Percentiles rank a stretch among this genome's conserved stretches.
phyloP scores from a whole-genome alignment of 352 stramenopile genomes.

The Phytophthora melonis region DNA sequence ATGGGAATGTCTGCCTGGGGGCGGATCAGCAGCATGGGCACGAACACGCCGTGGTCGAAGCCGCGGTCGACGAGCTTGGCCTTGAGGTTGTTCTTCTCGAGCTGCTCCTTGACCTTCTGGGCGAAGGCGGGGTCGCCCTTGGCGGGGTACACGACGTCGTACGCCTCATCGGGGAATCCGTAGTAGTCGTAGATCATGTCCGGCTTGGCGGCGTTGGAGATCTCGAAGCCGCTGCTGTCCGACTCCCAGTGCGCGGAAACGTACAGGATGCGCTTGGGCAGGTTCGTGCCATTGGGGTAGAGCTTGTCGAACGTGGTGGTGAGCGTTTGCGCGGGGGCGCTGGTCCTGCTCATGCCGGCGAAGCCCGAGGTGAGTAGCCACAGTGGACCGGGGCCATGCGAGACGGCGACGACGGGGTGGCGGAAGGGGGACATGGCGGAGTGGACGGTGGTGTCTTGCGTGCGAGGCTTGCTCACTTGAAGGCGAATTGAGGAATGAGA shows the following conservation, averaged over 20 bases:
- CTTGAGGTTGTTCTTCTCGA: conserved; percentile 44
- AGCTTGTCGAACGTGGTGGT: conserved; percentile 30
- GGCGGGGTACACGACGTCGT: conserved; percentile 80
- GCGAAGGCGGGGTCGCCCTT: conserved; percentile 53
- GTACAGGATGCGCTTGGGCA: conserved; percentile 72
- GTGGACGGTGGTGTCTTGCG: neutral
- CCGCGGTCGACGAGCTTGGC: conserved; percentile 53
- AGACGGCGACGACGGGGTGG: conserved; percentile 8
- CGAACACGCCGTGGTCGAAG: conserved; percentile 92
- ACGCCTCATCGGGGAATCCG: conserved; percentile 82
- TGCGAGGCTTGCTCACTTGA: neutral
- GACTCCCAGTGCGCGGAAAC: conserved; percentile 85
- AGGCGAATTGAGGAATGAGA: neutral
- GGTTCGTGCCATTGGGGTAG: conserved; percentile 26
- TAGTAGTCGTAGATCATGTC: conserved; percentile 90
- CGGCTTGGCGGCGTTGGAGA: conserved; percentile 48
- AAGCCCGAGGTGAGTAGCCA: conserved; percentile 5
- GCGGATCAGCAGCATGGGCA: conserved; percentile 60
- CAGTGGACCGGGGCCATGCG: neutral
- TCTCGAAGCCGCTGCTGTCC: conserved; percentile 29
- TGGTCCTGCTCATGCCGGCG: neutral
- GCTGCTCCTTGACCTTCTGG: conserved; percentile 60
- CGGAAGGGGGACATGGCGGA: neutral
- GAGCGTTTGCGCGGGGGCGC: neutral
- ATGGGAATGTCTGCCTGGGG: neutral